Conservation (phyloP, 352 stramenopile genomes). For the Blastocystis sp. region DNA sequence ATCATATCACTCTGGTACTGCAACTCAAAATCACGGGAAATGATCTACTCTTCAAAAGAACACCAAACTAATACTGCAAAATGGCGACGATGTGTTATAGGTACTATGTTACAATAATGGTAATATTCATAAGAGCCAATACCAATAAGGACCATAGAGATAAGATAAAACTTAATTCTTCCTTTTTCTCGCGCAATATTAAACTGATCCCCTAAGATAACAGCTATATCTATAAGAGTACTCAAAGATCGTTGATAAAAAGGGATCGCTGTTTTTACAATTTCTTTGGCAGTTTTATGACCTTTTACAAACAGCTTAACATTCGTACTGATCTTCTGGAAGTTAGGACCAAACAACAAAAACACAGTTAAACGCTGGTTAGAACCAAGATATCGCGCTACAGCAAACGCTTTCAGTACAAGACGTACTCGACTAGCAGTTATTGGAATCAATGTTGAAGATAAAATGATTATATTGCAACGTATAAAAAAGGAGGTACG, state of each 20-base stretch:
- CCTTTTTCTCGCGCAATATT: not conserved
- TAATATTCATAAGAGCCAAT: constrained; percentile 30
- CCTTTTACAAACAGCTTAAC: not conserved
- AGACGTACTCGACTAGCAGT: not conserved
- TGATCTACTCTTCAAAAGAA: not conserved
- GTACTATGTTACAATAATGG: constrained; percentile 7
- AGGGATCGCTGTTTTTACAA: constrained; percentile 10
- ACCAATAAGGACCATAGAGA: not conserved
- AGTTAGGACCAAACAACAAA: not conserved
- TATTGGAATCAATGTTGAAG: not conserved
- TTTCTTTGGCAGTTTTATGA: not conserved
- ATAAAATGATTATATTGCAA: not conserved
- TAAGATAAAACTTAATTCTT: constrained; percentile 4
- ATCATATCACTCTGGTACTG: constrained; percentile 19
- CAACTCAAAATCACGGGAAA: constrained; percentile 44
- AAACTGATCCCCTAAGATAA: not conserved
- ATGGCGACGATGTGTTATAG: constrained; percentile 9
- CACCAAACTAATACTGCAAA: not conserved
- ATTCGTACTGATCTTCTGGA: not conserved
- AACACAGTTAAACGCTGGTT: not conserved
- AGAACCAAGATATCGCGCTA: constrained; percentile 3
- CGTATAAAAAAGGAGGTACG: not conserved
- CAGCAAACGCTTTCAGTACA: constrained; percentile 47
- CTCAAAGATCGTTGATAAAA: constrained; percentile 16
- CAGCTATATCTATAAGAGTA: not conserved